Conservation (phyloP, 2,329 filamentous ascomycete genomes). For the Aureobasidium sp. region DNA sequence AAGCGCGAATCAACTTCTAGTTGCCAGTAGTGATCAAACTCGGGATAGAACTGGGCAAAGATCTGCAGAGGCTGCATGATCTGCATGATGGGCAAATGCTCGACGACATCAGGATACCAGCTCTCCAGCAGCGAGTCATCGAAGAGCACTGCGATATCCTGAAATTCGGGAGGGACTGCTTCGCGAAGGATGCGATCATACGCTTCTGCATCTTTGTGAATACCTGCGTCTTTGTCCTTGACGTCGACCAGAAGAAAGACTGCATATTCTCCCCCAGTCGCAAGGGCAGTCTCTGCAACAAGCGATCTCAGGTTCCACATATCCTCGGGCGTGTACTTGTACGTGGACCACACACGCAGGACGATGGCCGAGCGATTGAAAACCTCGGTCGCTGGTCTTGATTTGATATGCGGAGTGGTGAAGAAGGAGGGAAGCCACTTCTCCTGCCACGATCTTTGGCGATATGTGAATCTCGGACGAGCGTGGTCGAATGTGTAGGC, state of each 20-base stretch:
- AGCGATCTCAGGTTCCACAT: slow-evolving; percentile 37
- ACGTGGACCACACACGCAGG: slow-evolving; percentile 38
- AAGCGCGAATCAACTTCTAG: slow-evolving; percentile 77
- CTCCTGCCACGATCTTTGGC: slow-evolving; percentile 13
- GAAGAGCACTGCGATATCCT: slow-evolving; percentile 64
- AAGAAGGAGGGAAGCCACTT: slow-evolving; percentile 7
- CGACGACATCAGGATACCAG: slow-evolving; percentile 38
- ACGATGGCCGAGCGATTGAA: slow-evolving; percentile 28
- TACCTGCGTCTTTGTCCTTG: slow-evolving; percentile 46
- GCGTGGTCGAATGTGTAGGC: slow-evolving; percentile 18
- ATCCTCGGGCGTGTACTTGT: slow-evolving; percentile 37
- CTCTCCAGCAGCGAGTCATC: slow-evolving; percentile 49
- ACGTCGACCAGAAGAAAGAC: slow-evolving; percentile 40
- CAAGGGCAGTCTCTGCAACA: slow-evolving; percentile 36
- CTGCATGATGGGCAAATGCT: slow-evolving; percentile 45
- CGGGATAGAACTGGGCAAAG: slow-evolving; percentile 65
- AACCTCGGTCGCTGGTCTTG: background rate
- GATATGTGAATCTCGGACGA: slow-evolving; percentile 31
- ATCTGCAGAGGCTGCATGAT: slow-evolving; percentile 63
- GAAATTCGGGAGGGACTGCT: slow-evolving; percentile 61
- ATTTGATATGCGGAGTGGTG: background rate
- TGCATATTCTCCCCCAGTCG: slow-evolving; percentile 37
- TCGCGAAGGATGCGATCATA: slow-evolving; percentile 54
- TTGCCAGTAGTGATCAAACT: slow-evolving; percentile 72
- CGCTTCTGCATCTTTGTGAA: slow-evolving; percentile 49